A percentile compares a stretch with the other conserved stretches of the same genome.
phyloP scores from a whole-genome alignment of 257 asterid species.

The Anisodus tanguticus region DNA sequence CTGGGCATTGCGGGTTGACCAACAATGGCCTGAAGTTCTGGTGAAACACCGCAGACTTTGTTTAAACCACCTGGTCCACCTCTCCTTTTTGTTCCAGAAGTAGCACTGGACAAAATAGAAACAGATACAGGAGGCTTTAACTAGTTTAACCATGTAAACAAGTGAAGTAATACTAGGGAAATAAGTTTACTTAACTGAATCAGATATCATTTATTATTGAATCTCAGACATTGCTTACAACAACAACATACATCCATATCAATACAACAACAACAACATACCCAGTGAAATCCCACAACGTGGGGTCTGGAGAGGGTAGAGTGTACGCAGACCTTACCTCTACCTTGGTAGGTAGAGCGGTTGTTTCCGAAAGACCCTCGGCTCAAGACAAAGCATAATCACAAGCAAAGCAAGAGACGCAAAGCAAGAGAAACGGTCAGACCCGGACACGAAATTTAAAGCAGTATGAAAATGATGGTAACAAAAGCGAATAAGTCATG shows the following conservation, averaged over 20 bases:
- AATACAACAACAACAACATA: too few relatives aligned
- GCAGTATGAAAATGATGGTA: too few relatives aligned
- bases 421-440: too few relatives aligned
- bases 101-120: conserved; percentile 46
- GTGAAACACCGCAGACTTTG: conserved; percentile 88
- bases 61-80: conserved; percentile 91
- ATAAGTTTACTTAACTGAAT: neutral
- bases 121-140: neutral
- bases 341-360: too few relatives aligned
- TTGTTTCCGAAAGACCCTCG: too few relatives aligned
- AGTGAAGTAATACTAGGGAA: neutral
- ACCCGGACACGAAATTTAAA: too few relatives aligned
- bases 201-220: neutral
- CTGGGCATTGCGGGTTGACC: conserved; percentile 85
- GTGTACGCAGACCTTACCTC: too few relatives aligned
- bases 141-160: neutral
- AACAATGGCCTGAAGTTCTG: conserved; percentile 81
- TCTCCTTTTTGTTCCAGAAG: conserved; percentile 72
- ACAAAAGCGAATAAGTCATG: too few relatives aligned
- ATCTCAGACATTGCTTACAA: neutral
- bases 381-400: too few relatives aligned
- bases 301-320: too few relatives aligned
- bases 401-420: too few relatives aligned
- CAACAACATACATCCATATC: neutral
- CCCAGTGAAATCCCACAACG: too few relatives aligned